phyloP scores from a whole-genome alignment of 305 asterid genomes.

The Plantago lanceolata region DNA sequence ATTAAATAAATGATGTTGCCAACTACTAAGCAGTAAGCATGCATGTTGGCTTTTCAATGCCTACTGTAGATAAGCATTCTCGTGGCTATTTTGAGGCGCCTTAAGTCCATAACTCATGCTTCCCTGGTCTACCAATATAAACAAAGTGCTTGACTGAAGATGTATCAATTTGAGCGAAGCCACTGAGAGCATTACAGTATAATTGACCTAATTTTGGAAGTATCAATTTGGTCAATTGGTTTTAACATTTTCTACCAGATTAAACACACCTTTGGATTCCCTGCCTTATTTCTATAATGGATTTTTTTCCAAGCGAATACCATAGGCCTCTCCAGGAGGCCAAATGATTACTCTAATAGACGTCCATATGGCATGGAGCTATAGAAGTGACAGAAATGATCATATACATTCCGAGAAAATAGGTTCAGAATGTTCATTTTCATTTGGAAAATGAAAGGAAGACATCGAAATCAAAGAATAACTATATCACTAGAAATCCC shows the following conservation, averaged over 20 bases:
- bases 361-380: neutral
- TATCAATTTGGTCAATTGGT: neutral
- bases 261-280: neutral
- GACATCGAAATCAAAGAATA: constrained; percentile 5
- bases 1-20: too few species aligned
- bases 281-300: constrained; percentile 1
- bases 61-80: too few species aligned
- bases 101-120: too few species aligned
- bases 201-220: too few species aligned
- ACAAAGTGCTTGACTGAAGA: too few species aligned
- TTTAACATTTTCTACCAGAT: neutral
- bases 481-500: constrained; percentile 4
- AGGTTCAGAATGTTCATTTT: neutral
- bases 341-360: constrained; percentile 3
- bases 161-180: neutral
- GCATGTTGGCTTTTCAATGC: too few species aligned
- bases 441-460: constrained; percentile 4
- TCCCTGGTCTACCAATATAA: too few species aligned
- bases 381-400: constrained; percentile 11
- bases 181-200: neutral
- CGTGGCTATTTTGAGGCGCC: too few species aligned
- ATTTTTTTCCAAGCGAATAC: constrained; percentile 22
- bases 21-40: too few species aligned
- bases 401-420: constrained; percentile 16
- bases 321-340: constrained; percentile 5